These are phyloP conservation scores for Basidiobolus heterosporus DNA, from an alignment of 371 early-diverging fungal genomes.

Conservation along the genomic window DNA sequence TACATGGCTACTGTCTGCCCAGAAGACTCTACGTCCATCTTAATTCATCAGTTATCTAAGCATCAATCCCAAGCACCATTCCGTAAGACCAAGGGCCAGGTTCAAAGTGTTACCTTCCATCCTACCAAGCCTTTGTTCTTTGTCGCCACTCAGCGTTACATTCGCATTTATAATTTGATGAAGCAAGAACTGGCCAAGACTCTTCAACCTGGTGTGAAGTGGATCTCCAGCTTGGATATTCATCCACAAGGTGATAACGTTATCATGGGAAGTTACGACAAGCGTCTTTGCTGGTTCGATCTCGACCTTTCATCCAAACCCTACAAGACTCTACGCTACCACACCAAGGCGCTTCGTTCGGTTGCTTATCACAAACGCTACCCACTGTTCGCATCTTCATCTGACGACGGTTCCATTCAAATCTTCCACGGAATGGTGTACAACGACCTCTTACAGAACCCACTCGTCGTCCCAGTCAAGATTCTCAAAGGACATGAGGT, in stretches of 20 bases:
- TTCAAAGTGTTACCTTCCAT: slow-evolving; percentile 82
- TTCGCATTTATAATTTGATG: slow-evolving; percentile 82
- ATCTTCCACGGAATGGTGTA: slow-evolving; percentile 95
- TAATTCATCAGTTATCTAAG: slow-evolving; percentile 83
- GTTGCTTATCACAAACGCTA: slow-evolving; percentile 73
- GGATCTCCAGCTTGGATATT: slow-evolving; percentile 87
- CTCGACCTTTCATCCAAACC: slow-evolving; percentile 79
- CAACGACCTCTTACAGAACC: slow-evolving; percentile 82
- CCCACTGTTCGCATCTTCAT: slow-evolving; percentile 85
- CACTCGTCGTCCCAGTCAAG: slow-evolving; percentile 94
- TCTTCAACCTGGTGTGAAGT: slow-evolving; percentile 66
- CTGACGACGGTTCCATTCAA: slow-evolving; percentile 86
- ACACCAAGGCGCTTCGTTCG: slow-evolving; percentile 72
- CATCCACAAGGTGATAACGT: slow-evolving; percentile 90
- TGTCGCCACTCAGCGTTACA: slow-evolving; percentile 83
- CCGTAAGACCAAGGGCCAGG: slow-evolving; percentile 68
- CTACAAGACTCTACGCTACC: slow-evolving; percentile 75
- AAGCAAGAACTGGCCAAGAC: slow-evolving; percentile 69
- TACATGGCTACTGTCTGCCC: slow-evolving; percentile 79
- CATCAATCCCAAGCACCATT: slow-evolving; percentile 80
- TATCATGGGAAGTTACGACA: slow-evolving; percentile 87
- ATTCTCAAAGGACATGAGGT: slow-evolving; percentile 66
- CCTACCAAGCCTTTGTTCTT: slow-evolving; percentile 83
- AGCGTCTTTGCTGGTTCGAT: slow-evolving; percentile 90
- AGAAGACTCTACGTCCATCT: slow-evolving; percentile 42